Conservation (phyloP, 352 stramenopile species). For the Pythium aquatile region DNA sequence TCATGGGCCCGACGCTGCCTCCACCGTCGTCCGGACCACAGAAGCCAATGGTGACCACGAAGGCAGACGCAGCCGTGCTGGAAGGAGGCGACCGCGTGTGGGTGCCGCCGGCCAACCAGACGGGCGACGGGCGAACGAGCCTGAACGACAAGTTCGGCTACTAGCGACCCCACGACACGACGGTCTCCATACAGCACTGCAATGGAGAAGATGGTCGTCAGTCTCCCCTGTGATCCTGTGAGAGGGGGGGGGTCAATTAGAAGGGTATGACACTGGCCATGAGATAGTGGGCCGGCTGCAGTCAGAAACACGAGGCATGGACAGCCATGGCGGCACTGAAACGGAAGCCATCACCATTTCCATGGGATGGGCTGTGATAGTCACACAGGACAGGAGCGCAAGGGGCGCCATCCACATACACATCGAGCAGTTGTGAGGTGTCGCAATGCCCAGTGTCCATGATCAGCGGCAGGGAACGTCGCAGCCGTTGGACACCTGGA, state of each 20-base stretch:
- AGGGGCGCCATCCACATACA: neutral
- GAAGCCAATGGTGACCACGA: neutral
- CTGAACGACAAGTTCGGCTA: conserved; percentile 90
- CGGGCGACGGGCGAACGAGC: conserved; percentile 74
- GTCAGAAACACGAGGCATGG: too few relatives aligned
- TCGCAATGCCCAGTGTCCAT: neutral
- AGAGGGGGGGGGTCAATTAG: too few relatives aligned
- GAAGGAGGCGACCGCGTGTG: conserved; percentile 79
- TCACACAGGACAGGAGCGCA: neutral
- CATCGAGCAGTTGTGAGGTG: neutral
- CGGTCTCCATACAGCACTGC: neutral
- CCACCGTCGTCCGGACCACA: conserved; percentile 3
- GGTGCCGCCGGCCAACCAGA: conserved; percentile 78
- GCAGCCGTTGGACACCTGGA: neutral
- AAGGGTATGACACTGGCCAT: neutral
- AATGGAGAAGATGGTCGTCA: too few relatives aligned
- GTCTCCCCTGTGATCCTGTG: too few relatives aligned
- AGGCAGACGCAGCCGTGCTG: conserved; percentile 29
- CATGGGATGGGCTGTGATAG: neutral
- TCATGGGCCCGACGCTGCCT: conserved; percentile 37
- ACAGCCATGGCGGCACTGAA: neutral
- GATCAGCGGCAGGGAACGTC: neutral
- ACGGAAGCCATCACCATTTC: neutral
- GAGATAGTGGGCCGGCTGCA: neutral
- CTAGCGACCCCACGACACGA: conserved; percentile 27